Evolutionary conservation across 2,329 filamentous ascomycete species (phyloP).

Genomic region (Berkeleyomyces basicola): DNA sequence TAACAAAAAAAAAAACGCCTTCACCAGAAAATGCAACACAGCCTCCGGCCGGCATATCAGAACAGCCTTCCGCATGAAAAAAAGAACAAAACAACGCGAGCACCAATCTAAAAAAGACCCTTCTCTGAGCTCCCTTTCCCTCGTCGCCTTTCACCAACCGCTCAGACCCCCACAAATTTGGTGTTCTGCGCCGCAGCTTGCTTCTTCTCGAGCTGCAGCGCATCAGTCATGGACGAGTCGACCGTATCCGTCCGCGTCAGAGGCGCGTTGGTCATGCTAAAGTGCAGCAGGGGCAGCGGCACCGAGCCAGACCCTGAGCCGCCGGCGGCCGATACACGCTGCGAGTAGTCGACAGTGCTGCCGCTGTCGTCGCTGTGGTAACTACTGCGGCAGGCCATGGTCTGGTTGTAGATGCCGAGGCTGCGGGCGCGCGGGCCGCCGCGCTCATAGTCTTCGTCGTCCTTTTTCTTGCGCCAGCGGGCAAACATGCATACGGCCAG

Average conservation of each 20-base stretch:
- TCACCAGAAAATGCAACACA: not conserved
- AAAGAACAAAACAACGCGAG: not conserved
- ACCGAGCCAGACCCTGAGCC: not conserved
- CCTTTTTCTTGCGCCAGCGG: slow-evolving; percentile 10
- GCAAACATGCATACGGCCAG: slow-evolving; percentile 11
- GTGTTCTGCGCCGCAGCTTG: not conserved
- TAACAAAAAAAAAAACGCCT: not conserved
- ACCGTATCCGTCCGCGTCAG: not conserved
- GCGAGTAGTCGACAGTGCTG: not conserved
- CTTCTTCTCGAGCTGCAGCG: not conserved
- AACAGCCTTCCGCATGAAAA: not conserved
- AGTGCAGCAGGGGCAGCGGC: not conserved
- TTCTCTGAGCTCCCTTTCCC: not conserved
- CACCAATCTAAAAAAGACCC: not conserved
- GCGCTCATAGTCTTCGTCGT: slow-evolving; percentile 1
- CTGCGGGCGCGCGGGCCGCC: not conserved
- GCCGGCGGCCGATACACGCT: not conserved
- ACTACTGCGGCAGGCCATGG: not conserved
- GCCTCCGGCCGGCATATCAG: not conserved
- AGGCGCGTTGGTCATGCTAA: not conserved
- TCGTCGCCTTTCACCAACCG: not conserved
- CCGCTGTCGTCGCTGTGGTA: not conserved
- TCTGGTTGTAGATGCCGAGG: not conserved
- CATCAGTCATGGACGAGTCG: slow-evolving; percentile 2
- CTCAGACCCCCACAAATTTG: not conserved